Evolutionary conservation across 2,329 filamentous ascomycete species (phyloP), one percentile per base, ranked within the genome.

Genomic region (Phyllosticta citribraziliensis): DNA sequence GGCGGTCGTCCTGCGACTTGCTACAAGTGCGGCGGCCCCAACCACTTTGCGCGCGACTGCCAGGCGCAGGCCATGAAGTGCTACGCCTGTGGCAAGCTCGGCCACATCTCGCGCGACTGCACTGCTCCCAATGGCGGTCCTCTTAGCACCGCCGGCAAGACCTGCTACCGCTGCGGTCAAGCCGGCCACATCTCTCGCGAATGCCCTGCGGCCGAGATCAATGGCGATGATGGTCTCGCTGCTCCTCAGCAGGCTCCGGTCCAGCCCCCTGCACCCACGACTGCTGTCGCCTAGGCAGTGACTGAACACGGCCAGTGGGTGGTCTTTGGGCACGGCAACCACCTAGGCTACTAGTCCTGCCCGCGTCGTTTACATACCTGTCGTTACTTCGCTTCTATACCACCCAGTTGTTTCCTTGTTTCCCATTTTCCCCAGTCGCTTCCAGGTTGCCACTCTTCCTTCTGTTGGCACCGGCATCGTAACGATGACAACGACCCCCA

Each of bases 41-140:
- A 99, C 82, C 94, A 99, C 79, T 99, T 96, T 73, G 94, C 94
- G 66, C 89, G 94, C 66, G 94, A 99, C 72, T 99, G 94, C 82
- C 94, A 97, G 81, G 92, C 94, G 68, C 91, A 96, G 78, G 90
- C 91, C 65, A 96, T 96, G 91, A 97, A 97, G 81, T 97, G 92
- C 83, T 97, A 96, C 72, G 92, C 92, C 67, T 97, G 92, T 74
- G 92, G 92, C 74, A 96, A 96, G 81, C 85, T 96, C 60, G 91
- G 91, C 57, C 91, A 96, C 79, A 96, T 96, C 76, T 95, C 89
- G 62, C 84, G 87, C 70, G 94, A 99, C 78, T 99, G 94, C 82
- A 96, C 92, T 55, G 91, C 93, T 64, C 93, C 94, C 66, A 97
- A 97, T 75, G 94, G 94, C 62, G 94, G 94, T 24, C 91, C 93